Percentiles rank a stretch among this genome's conserved stretches.
These are phyloP conservation scores for Chenopodium formosanum DNA, from an alignment of 148 eudicot species.

Conservation along the genomic window DNA sequence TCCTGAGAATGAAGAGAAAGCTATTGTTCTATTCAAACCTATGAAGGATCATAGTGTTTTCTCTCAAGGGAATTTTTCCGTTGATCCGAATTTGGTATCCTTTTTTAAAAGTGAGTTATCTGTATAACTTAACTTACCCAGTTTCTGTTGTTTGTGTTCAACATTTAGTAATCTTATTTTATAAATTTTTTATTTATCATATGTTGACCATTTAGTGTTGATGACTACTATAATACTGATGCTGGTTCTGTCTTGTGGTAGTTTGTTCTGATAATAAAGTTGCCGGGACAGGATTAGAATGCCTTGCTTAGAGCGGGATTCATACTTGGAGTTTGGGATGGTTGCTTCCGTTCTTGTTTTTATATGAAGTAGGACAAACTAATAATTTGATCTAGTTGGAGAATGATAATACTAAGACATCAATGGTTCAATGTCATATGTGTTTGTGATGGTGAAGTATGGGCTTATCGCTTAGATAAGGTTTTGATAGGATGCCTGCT, in stretches of 20 bases:
- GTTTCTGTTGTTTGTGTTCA: not conserved
- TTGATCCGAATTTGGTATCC: slow-evolving; percentile 50
- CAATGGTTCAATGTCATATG: not conserved
- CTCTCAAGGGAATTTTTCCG: slow-evolving; percentile 36
- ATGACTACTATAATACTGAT: too few relatives aligned
- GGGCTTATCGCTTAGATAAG: not conserved
- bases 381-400: not conserved
- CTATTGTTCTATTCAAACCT: slow-evolving; percentile 75
- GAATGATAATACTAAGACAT: not conserved
- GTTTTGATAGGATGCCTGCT: too few relatives aligned
- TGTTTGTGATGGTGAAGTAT: not conserved
- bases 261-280: too few relatives aligned
- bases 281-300: too few relatives aligned
- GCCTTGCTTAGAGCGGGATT: too few relatives aligned
- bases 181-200: too few relatives aligned
- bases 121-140: not conserved
- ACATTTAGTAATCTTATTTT: not conserved
- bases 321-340: not conserved
- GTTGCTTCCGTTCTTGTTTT: not conserved
- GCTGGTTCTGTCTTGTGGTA: not conserved
- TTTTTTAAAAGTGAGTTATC: slow-evolving; percentile 57
- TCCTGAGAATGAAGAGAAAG: slow-evolving; percentile 59
- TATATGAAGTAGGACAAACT: too few relatives aligned
- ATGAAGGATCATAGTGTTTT: slow-evolving; percentile 20
- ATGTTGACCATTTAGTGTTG: not conserved